phyloP scores from a whole-genome alignment of 306 rosid species.

The Astragalus glycyphyllos region DNA sequence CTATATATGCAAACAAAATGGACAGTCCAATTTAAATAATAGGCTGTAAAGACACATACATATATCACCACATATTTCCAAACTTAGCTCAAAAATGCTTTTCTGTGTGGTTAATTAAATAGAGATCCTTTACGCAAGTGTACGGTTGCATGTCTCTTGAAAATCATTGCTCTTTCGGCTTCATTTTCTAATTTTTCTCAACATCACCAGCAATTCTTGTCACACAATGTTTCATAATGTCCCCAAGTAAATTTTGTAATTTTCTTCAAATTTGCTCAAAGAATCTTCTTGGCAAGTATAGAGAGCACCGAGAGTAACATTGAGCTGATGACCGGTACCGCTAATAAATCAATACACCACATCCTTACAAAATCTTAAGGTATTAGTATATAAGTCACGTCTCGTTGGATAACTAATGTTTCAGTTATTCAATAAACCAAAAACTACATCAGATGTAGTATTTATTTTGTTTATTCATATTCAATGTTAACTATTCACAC shows the following conservation, averaged over 20 bases:
- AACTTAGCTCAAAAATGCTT: constrained; percentile 33
- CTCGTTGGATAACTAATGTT: no score
- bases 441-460: no score
- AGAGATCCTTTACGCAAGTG: constrained; percentile 25
- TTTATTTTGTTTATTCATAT: no score
- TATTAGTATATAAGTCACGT: no score
- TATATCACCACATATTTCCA: constrained; percentile 36
- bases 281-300: background rate
- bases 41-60: constrained; percentile 27
- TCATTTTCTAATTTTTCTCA: constrained; percentile 30
- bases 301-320: no score
- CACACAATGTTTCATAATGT: constrained; percentile 4
- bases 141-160: constrained; percentile 47
- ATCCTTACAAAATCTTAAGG: no score
- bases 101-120: constrained; percentile 42
- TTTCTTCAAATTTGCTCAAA: background rate
- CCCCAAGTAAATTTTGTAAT: background rate
- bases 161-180: constrained; percentile 40
- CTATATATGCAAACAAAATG: constrained; percentile 47
- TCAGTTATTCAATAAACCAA: no score
- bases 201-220: constrained; percentile 40
- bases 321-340: no score
- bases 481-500: no score
- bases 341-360: no score
- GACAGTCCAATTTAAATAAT: constrained; percentile 42